phyloP scores from a whole-genome alignment of 768 basidiomycete species.

The Mycena maculata region DNA sequence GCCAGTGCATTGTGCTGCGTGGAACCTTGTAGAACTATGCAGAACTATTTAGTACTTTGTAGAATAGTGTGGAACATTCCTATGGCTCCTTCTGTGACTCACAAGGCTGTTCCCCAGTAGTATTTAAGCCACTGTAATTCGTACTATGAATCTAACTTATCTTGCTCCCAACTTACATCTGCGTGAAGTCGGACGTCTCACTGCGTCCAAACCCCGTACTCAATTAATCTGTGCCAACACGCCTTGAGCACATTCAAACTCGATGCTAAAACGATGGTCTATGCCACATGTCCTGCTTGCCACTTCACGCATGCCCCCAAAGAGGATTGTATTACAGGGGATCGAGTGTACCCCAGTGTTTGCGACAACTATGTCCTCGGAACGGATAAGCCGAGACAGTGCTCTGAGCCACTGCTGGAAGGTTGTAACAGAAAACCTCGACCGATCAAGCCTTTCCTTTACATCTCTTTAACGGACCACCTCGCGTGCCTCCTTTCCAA shows the following conservation, averaged over 20 bases:
- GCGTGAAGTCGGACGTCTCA: too few species aligned
- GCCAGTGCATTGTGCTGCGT: too few species aligned
- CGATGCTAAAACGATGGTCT: conserved; percentile 27
- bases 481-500: conserved; percentile 29
- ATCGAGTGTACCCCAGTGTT: conserved; percentile 12
- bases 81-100: too few species aligned
- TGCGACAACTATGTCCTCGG: conserved; percentile 19
- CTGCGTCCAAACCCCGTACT: too few species aligned
- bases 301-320: conserved; percentile 28
- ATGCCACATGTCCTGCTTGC: conserved; percentile 34
- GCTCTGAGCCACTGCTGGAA: conserved; percentile 1
- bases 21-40: too few species aligned
- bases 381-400: neutral
- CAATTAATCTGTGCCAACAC: too few species aligned
- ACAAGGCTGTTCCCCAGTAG: too few species aligned
- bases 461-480: conserved; percentile 33
- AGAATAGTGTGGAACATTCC: too few species aligned
- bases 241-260: conserved; percentile 28
- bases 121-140: too few species aligned
- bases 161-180: too few species aligned
- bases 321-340: conserved; percentile 13
- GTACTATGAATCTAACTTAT: too few species aligned
- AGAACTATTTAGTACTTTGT: too few species aligned
- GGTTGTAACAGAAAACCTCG: neutral
- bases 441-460: conserved; percentile 33